phyloP scores from a whole-genome alignment of 73 alveolate genomes.

The Effrenium voratum region DNA sequence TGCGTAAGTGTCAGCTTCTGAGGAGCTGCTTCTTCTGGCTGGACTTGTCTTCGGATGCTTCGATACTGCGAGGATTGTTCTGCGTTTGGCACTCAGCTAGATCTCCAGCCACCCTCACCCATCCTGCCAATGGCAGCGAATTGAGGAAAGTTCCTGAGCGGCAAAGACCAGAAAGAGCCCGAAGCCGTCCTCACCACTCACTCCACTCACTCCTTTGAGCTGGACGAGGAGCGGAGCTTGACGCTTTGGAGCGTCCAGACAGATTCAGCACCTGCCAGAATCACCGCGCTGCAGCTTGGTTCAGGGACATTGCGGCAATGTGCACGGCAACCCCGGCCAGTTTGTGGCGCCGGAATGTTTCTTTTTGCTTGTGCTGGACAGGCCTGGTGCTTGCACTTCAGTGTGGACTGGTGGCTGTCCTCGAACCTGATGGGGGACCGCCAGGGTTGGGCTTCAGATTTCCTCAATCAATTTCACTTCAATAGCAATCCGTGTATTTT shows the following conservation, averaged over 20 bases:
- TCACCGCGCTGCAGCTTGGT: conserved; percentile 20
- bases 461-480: no score
- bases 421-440: conserved; percentile 63
- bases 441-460: background rate
- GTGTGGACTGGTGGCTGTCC: conserved; percentile 71
- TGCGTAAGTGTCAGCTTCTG: no score
- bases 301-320: conserved; percentile 61
- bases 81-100: background rate
- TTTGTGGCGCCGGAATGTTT: background rate
- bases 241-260: conserved; percentile 8
- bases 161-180: background rate
- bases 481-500: background rate
- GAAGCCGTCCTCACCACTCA: background rate
- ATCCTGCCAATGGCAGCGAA: no score
- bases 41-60: conserved; percentile 45
- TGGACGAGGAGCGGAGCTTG: no score
- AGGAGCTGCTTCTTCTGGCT: conserved; percentile 30
- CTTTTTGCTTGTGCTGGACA: background rate
- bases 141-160: conserved; percentile 23
- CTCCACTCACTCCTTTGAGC: background rate
- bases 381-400: conserved; percentile 87
- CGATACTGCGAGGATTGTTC: background rate
- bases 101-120: background rate
- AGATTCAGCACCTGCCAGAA: background rate
- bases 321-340: conserved; percentile 25